Percentiles rank a stretch among this genome's conserved stretches.
phyloP scores from a whole-genome alignment of 352 stramenopile genomes.

The Peronospora farinosa region DNA sequence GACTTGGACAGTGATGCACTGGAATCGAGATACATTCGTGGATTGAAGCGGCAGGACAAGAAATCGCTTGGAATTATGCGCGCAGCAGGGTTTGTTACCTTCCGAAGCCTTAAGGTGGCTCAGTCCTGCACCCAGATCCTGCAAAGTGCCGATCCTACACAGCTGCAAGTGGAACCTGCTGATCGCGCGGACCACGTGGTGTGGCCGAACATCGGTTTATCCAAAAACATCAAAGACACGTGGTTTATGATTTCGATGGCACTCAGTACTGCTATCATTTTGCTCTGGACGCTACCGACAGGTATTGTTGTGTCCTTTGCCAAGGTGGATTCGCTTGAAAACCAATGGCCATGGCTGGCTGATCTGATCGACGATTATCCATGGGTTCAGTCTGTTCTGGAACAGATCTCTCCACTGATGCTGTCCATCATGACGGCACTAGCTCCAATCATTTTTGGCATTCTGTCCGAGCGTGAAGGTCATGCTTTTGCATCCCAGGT shows the following conservation, averaged over 20 bases:
- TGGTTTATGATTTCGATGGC: conserved; percentile 62
- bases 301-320: conserved; percentile 69
- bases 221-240: conserved; percentile 61
- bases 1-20: conserved; percentile 24
- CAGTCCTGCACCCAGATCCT: conserved; percentile 78
- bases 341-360: conserved; percentile 42
- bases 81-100: conserved; percentile 70
- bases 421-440: conserved; percentile 73
- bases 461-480: conserved; percentile 74
- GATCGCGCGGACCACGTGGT: conserved; percentile 62
- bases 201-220: conserved; percentile 77
- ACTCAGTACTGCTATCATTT: conserved; percentile 59
- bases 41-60: conserved; percentile 37
- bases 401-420: conserved; percentile 74
- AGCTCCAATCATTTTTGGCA: conserved; percentile 78
- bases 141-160: conserved; percentile 59
- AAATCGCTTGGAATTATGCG: conserved; percentile 59
- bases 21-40: conserved; percentile 60
- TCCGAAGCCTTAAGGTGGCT: conserved; percentile 61
- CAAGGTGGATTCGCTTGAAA: conserved; percentile 52
- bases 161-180: conserved; percentile 67
- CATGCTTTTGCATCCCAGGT: conserved; percentile 62
- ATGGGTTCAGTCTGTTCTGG: conserved; percentile 66
- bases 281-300: conserved; percentile 82
- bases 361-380: conserved; percentile 43